Conservation (phyloP, 1,284 basidiomycete species). For the Heterobasidion parviporum region DNA sequence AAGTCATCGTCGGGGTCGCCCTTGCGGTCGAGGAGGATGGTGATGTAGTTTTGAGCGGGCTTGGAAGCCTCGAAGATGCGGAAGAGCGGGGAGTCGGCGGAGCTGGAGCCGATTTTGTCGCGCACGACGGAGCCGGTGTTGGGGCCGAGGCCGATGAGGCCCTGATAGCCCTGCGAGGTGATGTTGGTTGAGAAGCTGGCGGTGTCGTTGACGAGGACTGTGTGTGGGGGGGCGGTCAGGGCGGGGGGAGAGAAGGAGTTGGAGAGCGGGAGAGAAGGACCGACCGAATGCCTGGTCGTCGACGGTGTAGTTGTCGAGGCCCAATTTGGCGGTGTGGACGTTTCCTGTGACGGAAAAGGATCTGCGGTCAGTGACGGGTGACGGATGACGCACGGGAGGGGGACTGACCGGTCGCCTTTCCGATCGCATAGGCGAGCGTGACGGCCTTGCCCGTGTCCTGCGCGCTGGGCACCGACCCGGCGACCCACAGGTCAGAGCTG, state of each 20-base stretch:
- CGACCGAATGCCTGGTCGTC: conserved; percentile 56
- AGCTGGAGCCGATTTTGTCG: conserved; percentile 12
- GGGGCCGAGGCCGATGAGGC: conserved; percentile 33
- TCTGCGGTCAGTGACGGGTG: neutral
- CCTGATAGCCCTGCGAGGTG: conserved; percentile 17
- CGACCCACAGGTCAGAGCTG: conserved; percentile 55
- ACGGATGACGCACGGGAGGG: neutral
- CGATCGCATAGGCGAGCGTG: conserved; percentile 43
- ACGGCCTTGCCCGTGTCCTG: conserved; percentile 34
- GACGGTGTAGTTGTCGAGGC: conserved; percentile 46
- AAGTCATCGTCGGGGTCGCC: conserved; percentile 22
- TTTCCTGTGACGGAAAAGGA: conserved; percentile 27
- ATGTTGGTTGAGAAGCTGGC: conserved; percentile 16
- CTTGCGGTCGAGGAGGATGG: conserved; percentile 32
- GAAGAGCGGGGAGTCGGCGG: conserved; percentile 43
- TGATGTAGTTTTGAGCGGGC: conserved; percentile 39
- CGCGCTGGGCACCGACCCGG: conserved; percentile 34
- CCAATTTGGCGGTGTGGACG: conserved; percentile 43
- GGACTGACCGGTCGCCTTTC: conserved; percentile 35
- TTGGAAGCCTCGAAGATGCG: conserved; percentile 54
- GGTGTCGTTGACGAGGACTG: too few relatives aligned
- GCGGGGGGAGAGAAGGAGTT: neutral
- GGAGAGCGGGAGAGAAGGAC: conserved; percentile 14
- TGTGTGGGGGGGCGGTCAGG: neutral
- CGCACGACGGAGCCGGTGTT: conserved; percentile 23